Conservation (phyloP, 148 eudicot species). For the Cornus controversa region DNA sequence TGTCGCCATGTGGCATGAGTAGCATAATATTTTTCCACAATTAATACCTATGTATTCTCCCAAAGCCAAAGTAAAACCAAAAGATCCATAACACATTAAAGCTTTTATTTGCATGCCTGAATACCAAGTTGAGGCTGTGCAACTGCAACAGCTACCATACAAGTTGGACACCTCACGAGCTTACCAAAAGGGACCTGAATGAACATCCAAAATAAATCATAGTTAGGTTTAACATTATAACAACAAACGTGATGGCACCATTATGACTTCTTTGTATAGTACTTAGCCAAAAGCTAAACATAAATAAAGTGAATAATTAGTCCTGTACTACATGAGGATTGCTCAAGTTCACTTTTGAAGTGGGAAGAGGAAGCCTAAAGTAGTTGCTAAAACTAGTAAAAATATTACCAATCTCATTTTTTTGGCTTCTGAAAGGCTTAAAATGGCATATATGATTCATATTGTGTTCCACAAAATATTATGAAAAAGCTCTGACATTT, state of each 20-base stretch:
- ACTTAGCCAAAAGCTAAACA: background rate
- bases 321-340: background rate
- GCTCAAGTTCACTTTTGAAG: background rate
- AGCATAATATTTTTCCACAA: background rate
- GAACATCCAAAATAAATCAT: conserved; percentile 5
- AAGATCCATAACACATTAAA: background rate
- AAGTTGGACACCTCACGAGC: conserved; percentile 81
- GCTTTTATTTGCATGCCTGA: conserved; percentile 64
- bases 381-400: background rate
- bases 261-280: background rate
- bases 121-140: conserved; percentile 98
- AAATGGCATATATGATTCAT: background rate
- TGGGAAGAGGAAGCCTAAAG: background rate
- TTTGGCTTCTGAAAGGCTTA: background rate
- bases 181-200: conserved; percentile 95
- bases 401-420: background rate
- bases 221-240: background rate
- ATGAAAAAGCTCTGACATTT: background rate
- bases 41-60: background rate
- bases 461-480: background rate
- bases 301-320: background rate
- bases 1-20: background rate
- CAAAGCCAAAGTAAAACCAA: background rate
- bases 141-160: conserved; percentile 81
- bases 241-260: background rate